Conservation (phyloP, 2,329 filamentous ascomycete genomes). For the Bipolaris zeicola region DNA sequence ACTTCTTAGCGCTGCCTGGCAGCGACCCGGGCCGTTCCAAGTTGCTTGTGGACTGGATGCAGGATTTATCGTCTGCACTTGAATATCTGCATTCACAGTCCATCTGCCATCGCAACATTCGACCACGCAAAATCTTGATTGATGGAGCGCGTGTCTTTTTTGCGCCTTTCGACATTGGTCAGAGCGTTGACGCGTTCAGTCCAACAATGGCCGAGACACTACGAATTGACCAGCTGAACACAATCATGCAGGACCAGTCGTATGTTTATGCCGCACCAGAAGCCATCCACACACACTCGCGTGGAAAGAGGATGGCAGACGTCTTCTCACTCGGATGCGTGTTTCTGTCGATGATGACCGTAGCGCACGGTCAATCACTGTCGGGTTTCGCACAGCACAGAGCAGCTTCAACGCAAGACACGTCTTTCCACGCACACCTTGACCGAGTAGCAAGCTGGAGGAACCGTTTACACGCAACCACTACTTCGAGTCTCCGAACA, state of each 20-base stretch:
- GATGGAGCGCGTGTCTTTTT: conserved; percentile 43
- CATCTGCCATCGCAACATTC: conserved; percentile 46
- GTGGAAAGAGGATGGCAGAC: conserved; percentile 46
- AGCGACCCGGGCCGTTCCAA: conserved; percentile 40
- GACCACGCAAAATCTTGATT: conserved; percentile 49
- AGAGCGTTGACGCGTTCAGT: conserved; percentile 35
- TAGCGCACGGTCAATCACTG: conserved; percentile 44
- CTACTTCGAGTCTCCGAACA: conserved; percentile 37
- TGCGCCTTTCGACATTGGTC: conserved; percentile 46
- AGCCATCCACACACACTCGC: conserved; percentile 41
- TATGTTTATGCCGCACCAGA: conserved; percentile 50
- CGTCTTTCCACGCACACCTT: conserved; percentile 48
- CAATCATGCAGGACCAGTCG: conserved; percentile 42
- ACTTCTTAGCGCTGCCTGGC: conserved; percentile 42
- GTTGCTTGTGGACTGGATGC: conserved; percentile 49
- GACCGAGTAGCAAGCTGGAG: conserved; percentile 45
- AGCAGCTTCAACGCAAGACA: conserved; percentile 42
- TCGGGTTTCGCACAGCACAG: conserved; percentile 44
- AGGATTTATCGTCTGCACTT: conserved; percentile 47
- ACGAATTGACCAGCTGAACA: conserved; percentile 37
- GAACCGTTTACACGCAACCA: conserved; percentile 39
- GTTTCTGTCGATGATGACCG: conserved; percentile 48
- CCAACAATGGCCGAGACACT: conserved; percentile 35
- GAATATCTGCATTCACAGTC: conserved; percentile 47
- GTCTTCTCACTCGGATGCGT: conserved; percentile 50